Evolutionary conservation across 345 rosid genomes (phyloP), one percentile per base, ranked within the genome.

Genomic region (Passiflora organensis): DNA sequence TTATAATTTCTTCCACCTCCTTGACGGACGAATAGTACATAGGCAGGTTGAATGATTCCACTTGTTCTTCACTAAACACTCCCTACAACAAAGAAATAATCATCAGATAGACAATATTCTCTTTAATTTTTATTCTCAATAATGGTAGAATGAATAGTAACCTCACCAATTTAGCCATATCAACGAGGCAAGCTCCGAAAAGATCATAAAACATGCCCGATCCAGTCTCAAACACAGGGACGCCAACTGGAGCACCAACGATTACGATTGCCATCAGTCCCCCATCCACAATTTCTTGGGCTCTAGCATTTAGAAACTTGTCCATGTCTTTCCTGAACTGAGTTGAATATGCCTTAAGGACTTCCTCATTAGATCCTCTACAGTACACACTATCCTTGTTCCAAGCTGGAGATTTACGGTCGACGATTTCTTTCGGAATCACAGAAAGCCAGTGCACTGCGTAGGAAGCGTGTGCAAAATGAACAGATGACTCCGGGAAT

Each of bases 401-500:
- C 69, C 67, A 65, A 1, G 71, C 71, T 11, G 17, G 59, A 25
- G 71, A 55, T 0, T 51, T 36, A 17, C 16, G 54, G 42, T 60
- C 64, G 15, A 23, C 16, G 4, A 68, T 43, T 6, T 47, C 9
- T 8, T 45, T 37, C 0, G 73, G 77, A 32, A 64, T 65, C 59
- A 60, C 24, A 0, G 80, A 76, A 19, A 76, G 73, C 80, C 80
- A 76, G 4, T 68, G 71, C 4, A 37, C 11, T 17, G 74, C 57
- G 23, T 10, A 59, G 0, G 62, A 65, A 23, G 69, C 56, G 48
- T 39, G 58, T 2, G 48, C 50, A 2, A 70, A 58, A 20, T 70
- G 74, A 10, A 77, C 16, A 37, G 55, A 51, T 1, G 56, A 47
- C 36, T 49, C 32, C 1, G 76, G 73, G 50, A 70, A 70, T 1